Evolutionary conservation across 2,329 filamentous ascomycete species (phyloP).

Genomic region (Rhynchosporium graminicola): DNA sequence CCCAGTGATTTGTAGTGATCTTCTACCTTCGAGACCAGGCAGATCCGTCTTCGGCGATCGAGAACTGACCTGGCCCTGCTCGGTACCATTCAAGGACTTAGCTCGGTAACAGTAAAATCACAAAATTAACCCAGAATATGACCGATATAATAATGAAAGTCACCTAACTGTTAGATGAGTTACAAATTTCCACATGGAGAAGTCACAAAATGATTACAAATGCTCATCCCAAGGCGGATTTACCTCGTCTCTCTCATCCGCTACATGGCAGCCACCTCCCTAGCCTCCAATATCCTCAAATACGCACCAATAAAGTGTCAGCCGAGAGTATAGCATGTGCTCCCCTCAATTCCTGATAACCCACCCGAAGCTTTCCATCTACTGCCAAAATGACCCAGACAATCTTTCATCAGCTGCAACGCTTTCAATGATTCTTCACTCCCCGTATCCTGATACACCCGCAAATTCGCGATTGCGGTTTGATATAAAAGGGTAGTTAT

Average conservation of each 20-base stretch:
- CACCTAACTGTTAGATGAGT: too few relatives aligned
- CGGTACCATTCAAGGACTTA: too few relatives aligned
- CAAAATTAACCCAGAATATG: too few relatives aligned
- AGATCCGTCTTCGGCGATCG: too few relatives aligned
- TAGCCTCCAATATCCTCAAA: conserved; percentile 25
- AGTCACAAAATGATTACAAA: too few relatives aligned
- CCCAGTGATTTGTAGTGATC: too few relatives aligned
- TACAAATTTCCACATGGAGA: too few relatives aligned
- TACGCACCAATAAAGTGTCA: conserved; percentile 19
- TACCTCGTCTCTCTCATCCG: not conserved
- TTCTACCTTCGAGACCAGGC: not conserved
- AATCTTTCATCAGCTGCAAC: conserved; percentile 15
- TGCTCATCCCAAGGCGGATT: too few relatives aligned
- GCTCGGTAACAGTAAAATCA: too few relatives aligned
- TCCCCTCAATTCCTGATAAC: not conserved
- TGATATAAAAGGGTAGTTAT: conserved; percentile 23
- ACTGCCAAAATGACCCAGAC: conserved; percentile 18
- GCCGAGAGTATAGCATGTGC: conserved; percentile 10
- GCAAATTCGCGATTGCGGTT: conserved; percentile 16
- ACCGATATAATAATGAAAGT: too few relatives aligned
- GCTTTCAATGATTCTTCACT: conserved; percentile 17
- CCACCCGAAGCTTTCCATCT: conserved; percentile 26
- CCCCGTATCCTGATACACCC: conserved; percentile 12
- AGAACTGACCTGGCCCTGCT: too few relatives aligned
- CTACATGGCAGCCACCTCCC: conserved; percentile 18